Evolutionary conservation across 768 basidiomycete species (phyloP).

Genomic region (Phanerochaete sordida): DNA sequence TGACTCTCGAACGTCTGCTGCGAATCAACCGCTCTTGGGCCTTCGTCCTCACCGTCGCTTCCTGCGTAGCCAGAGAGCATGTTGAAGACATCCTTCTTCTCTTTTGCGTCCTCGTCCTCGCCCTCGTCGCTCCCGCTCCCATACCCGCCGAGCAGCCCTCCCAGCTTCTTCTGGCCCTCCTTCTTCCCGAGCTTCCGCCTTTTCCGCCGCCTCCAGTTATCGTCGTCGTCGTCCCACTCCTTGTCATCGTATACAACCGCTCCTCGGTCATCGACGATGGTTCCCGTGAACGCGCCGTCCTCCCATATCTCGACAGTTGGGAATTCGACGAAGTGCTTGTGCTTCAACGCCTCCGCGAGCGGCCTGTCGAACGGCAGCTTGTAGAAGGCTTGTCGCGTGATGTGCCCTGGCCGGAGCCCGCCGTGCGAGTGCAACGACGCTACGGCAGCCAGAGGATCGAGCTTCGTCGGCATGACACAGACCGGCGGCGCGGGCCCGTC

Average conservation of each 20-base stretch:
- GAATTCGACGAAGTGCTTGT: slow-evolving; percentile 76
- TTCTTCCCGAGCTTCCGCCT: slow-evolving; percentile 51
- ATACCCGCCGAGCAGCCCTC: slow-evolving; percentile 57
- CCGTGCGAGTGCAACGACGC: not conserved
- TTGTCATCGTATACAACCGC: slow-evolving; percentile 28
- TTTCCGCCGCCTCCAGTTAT: slow-evolving; percentile 42
- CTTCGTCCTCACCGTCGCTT: slow-evolving; percentile 36
- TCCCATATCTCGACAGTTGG: slow-evolving; percentile 80
- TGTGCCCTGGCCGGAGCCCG: slow-evolving; percentile 17
- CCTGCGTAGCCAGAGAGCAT: slow-evolving; percentile 44
- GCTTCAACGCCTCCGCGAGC: slow-evolving; percentile 46
- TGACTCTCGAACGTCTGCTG: not conserved
- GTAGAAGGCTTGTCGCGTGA: slow-evolving; percentile 42
- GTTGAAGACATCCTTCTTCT: slow-evolving; percentile 33
- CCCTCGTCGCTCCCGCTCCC: slow-evolving; percentile 43
- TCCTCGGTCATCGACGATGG: slow-evolving; percentile 55
- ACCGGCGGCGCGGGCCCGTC: slow-evolving; percentile 54
- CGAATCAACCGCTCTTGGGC: slow-evolving; percentile 9
- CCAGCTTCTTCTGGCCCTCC: slow-evolving; percentile 53
- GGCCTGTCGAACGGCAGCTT: slow-evolving; percentile 49
- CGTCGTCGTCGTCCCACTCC: slow-evolving; percentile 16
- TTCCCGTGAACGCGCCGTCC: slow-evolving; percentile 53
- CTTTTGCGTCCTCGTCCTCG: slow-evolving; percentile 32
- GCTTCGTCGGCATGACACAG: slow-evolving; percentile 53
- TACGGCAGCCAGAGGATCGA: slow-evolving; percentile 30